Conservation (phyloP, 2,329 filamentous ascomycete genomes). For the Trichoderma harzianum region DNA sequence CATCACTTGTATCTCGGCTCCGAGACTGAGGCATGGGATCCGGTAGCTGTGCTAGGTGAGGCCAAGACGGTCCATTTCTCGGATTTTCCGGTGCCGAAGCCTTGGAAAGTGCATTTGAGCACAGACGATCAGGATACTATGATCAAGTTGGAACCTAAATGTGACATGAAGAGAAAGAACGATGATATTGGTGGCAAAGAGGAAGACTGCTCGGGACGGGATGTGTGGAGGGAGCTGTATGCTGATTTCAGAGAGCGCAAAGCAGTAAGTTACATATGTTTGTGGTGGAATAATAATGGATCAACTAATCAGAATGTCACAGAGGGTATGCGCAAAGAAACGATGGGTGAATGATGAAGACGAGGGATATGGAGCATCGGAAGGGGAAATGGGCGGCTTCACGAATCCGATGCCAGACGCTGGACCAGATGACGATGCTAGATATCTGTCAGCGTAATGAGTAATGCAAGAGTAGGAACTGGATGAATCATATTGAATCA, state of each 20-base stretch:
- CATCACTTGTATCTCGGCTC: slow-evolving; percentile 42
- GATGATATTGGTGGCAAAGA: neutral
- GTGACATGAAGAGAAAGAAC: neutral
- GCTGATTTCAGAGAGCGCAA: slow-evolving; percentile 19
- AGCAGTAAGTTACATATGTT: neutral
- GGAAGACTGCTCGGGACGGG: slow-evolving; percentile 18
- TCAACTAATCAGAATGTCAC: neutral
- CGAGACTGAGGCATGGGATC: slow-evolving; percentile 55
- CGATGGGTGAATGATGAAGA: neutral
- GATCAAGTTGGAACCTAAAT: neutral
- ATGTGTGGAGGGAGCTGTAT: slow-evolving; percentile 21
- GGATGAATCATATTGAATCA: neutral
- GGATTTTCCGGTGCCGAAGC: slow-evolving; percentile 22
- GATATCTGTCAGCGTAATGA: neutral
- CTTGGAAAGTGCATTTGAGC: slow-evolving; percentile 17
- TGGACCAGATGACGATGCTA: neutral
- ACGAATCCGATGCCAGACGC: neutral
- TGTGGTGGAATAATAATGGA: neutral
- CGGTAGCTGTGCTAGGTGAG: slow-evolving; percentile 49
- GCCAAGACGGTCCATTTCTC: slow-evolving; percentile 20
- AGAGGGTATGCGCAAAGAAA: neutral
- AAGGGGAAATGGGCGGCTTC: neutral
- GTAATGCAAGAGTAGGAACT: neutral
- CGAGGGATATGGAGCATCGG: neutral
- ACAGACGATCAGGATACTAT: slow-evolving; percentile 9